These are phyloP conservation scores for Xylariaceae sp. DNA, from an alignment of 2,329 filamentous ascomycete genomes.

Conservation along the genomic window DNA sequence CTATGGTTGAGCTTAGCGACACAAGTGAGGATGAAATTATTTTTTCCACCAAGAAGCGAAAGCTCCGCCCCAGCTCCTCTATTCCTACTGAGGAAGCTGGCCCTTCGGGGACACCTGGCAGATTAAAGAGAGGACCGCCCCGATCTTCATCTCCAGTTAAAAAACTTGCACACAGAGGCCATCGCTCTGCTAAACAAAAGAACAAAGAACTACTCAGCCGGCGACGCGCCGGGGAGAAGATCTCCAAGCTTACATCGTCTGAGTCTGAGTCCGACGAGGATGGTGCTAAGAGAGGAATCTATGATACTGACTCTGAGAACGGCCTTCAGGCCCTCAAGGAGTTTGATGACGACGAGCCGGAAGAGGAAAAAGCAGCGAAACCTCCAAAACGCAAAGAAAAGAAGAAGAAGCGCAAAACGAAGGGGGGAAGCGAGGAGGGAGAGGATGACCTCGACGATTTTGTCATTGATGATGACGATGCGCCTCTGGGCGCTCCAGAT, in stretches of 20 bases:
- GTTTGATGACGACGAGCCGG: constrained; percentile 30
- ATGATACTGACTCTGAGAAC: constrained; percentile 29
- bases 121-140: constrained; percentile 6
- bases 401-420: constrained; percentile 4
- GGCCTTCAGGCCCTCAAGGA: constrained; percentile 25
- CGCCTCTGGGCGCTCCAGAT: constrained; percentile 51
- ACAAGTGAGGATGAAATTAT: constrained; percentile 16
- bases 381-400: constrained; percentile 4
- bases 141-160: constrained; percentile 11
- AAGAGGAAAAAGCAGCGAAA: constrained; percentile 12
- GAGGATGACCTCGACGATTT: constrained; percentile 51
- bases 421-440: constrained; percentile 15
- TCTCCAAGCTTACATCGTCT: constrained; percentile 10
- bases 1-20: constrained; percentile 18
- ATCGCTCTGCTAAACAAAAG: constrained; percentile 17
- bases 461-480: constrained; percentile 59
- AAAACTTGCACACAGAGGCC: constrained; percentile 9
- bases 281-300: constrained; percentile 39
- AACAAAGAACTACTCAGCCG: constrained; percentile 15
- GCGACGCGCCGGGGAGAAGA: constrained; percentile 16
- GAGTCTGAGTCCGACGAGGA: constrained; percentile 42
- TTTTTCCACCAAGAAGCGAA: constrained; percentile 28
- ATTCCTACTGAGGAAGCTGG: constrained; percentile 4
- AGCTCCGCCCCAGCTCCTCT: constrained; percentile 2
- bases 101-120: constrained; percentile 6